Evolutionary conservation across 1,139 yeast genomes (phyloP).

Genomic region (Nematodospora anomalae): DNA sequence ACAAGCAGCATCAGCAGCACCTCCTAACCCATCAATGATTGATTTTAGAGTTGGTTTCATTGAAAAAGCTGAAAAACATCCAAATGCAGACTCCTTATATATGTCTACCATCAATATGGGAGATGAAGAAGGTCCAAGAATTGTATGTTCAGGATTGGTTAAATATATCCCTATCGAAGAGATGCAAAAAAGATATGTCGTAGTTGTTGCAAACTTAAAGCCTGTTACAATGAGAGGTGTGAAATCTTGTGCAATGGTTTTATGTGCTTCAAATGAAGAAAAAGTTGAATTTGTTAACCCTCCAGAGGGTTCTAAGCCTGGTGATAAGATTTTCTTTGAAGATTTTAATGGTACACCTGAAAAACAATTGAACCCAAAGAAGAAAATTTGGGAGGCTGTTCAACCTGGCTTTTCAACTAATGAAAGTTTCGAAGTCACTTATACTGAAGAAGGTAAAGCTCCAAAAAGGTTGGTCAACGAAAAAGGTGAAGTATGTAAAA

Average conservation of each 20-base stretch:
- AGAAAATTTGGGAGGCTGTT: conserved; percentile 94
- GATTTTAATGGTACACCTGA: conserved; percentile 87
- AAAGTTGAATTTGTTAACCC: conserved; percentile 91
- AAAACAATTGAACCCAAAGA: conserved; percentile 93
- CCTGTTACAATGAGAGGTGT: conserved; percentile 79
- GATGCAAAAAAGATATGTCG: conserved; percentile 50
- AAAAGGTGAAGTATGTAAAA: conserved; percentile 72
- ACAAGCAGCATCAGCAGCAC: conserved; percentile 55
- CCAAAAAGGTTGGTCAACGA: conserved; percentile 76
- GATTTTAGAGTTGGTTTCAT: conserved; percentile 96
- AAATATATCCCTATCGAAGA: conserved; percentile 48
- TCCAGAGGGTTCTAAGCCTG: conserved; percentile 91
- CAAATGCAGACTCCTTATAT: conserved; percentile 94
- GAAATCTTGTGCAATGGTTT: conserved; percentile 93
- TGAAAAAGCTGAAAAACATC: conserved; percentile 94
- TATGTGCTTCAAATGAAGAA: conserved; percentile 78
- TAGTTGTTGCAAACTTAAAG: conserved; percentile 60
- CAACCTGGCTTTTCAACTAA: conserved; percentile 89
- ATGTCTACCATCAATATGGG: conserved; percentile 97
- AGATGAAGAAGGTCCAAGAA: conserved; percentile 95
- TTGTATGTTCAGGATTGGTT: conserved; percentile 90
- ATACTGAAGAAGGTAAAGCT: conserved; percentile 77
- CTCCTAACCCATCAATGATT: conserved; percentile 78
- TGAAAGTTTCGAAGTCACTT: conserved; percentile 73
- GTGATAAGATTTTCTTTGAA: conserved; percentile 95